Conservation (phyloP, 2,329 filamentous ascomycete genomes). For the Passalora sequoiae region DNA sequence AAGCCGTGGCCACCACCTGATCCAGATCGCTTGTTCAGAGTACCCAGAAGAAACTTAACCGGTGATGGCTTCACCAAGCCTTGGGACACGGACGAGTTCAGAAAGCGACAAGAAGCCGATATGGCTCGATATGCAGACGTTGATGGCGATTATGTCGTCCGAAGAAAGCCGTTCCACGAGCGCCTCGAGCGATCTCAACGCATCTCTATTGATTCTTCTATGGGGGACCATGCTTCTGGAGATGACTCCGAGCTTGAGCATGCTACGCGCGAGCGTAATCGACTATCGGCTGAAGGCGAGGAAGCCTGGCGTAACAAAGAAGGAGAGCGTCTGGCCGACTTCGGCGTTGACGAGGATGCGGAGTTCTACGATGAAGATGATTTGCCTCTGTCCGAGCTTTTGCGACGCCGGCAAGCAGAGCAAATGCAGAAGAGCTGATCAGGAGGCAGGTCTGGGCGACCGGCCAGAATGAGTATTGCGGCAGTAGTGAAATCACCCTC, state of each 20-base stretch:
- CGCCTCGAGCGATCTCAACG: constrained; percentile 32
- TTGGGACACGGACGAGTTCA: constrained; percentile 50
- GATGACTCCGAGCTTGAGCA: constrained; percentile 36
- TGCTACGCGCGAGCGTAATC: constrained; percentile 24
- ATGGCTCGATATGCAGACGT: constrained; percentile 36
- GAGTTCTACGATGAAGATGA: constrained; percentile 65
- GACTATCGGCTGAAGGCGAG: constrained; percentile 40
- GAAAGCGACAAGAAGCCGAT: constrained; percentile 50
- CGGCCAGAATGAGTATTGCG: no score
- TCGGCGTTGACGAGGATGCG: constrained; percentile 71
- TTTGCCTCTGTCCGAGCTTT: constrained; percentile 63
- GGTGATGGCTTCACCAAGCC: constrained; percentile 37
- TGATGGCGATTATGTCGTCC: constrained; percentile 31
- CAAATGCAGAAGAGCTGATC: no score
- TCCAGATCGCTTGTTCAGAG: constrained; percentile 42
- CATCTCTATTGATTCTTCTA: constrained; percentile 2
- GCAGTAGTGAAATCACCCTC: no score
- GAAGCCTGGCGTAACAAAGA: constrained; percentile 69
- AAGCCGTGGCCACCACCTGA: constrained; percentile 48
- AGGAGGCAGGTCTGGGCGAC: no score
- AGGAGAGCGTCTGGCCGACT: constrained; percentile 68
- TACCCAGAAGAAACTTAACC: constrained; percentile 21
- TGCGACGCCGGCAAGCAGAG: constrained; percentile 46
- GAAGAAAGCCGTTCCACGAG: constrained; percentile 41
- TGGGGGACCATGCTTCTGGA: constrained; percentile 35